phyloP scores from a whole-genome alignment of 345 rosid genomes.

The Leavenworthia alabamica region DNA sequence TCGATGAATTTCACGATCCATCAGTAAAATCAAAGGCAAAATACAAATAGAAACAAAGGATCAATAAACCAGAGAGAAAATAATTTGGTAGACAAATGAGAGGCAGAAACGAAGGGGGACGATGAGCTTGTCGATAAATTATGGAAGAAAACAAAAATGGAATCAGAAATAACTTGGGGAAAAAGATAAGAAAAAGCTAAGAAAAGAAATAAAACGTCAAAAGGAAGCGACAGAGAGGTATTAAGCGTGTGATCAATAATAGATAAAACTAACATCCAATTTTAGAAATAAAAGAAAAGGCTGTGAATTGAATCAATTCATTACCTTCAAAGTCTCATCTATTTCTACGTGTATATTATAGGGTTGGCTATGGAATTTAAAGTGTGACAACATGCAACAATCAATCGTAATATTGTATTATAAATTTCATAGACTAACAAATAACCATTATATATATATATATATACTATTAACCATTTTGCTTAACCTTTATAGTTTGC shows the following conservation, averaged over 20 bases:
- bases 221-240: conserved; percentile 32
- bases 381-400: too few relatives aligned
- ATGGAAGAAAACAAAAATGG: conserved; percentile 4
- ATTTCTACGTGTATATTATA: too few relatives aligned
- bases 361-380: too few relatives aligned
- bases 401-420: too few relatives aligned
- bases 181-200: conserved; percentile 5
- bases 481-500: too few relatives aligned
- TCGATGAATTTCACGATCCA: conserved; percentile 38
- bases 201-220: conserved; percentile 27
- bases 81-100: conserved; percentile 15
- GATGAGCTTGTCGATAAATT: background rate
- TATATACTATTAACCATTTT: too few relatives aligned
- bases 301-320: too few relatives aligned
- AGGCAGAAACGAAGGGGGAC: conserved; percentile 23
- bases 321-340: too few relatives aligned
- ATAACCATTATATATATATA: too few relatives aligned
- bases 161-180: background rate
- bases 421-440: too few relatives aligned
- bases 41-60: background rate
- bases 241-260: conserved; percentile 32
- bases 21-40: conserved; percentile 13
- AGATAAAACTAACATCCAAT: conserved; percentile 26
- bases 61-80: conserved; percentile 23
- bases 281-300: too few relatives aligned